phyloP scores from a whole-genome alignment of 768 basidiomycete genomes.

The Boletus tomentosulus region DNA sequence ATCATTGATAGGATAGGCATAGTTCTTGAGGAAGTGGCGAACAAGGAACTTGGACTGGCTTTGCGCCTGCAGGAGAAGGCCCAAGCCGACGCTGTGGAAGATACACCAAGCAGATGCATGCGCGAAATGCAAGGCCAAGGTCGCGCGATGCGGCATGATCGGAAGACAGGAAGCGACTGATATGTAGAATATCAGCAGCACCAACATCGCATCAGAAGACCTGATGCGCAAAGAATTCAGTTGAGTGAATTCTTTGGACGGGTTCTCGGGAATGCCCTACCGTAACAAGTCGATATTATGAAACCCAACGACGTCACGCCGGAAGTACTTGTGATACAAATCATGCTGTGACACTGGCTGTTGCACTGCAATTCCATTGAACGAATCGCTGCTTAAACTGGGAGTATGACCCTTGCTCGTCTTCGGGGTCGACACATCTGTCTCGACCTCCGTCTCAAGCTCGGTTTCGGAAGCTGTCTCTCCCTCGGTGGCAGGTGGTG shows the following conservation, averaged over 20 bases:
- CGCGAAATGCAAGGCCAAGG: constrained; percentile 66
- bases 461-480: constrained; percentile 74
- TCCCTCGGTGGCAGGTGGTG: constrained; percentile 65
- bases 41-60: constrained; percentile 86
- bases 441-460: constrained; percentile 57
- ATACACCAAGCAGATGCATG: constrained; percentile 85
- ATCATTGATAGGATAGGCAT: constrained; percentile 75
- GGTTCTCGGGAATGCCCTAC: constrained; percentile 38
- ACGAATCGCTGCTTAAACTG: constrained; percentile 4
- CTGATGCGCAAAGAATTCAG: constrained; percentile 40
- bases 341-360: constrained; percentile 72
- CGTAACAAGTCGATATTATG: constrained; percentile 81
- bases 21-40: constrained; percentile 91
- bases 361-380: neutral
- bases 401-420: neutral
- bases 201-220: constrained; percentile 78
- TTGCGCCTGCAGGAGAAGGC: constrained; percentile 79
- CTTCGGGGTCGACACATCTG: constrained; percentile 29
- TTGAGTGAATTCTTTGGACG: constrained; percentile 10
- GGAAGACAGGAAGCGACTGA: constrained; percentile 58
- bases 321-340: constrained; percentile 84
- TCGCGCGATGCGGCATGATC: constrained; percentile 41
- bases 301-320: constrained; percentile 78
- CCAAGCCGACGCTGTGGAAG: constrained; percentile 86
- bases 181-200: constrained; percentile 70